These are phyloP conservation scores for Phanerodontia chrysosporium DNA, from an alignment of 768 basidiomycete genomes.

Conservation along the genomic window DNA sequence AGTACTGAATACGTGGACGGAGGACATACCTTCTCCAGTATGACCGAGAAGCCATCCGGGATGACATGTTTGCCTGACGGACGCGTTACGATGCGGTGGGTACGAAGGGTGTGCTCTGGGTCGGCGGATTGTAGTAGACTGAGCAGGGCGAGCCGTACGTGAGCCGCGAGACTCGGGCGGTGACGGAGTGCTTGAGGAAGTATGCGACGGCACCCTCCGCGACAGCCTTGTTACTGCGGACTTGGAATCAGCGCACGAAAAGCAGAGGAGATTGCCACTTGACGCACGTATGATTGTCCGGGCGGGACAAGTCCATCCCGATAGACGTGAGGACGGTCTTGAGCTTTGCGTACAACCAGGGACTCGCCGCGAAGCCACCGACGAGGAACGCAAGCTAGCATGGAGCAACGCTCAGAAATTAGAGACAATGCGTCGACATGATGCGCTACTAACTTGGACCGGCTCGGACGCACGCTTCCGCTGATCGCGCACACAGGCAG, in stretches of 20 bases:
- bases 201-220: slow-evolving; percentile 46
- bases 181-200: slow-evolving; percentile 44
- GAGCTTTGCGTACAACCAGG: neutral
- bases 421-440: neutral
- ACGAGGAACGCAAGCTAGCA: slow-evolving; percentile 1
- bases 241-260: neutral
- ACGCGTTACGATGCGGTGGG: neutral
- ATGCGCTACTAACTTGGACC: neutral
- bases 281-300: slow-evolving; percentile 6
- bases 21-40: neutral
- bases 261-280: no score
- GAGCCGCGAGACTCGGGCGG: slow-evolving; percentile 41
- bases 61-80: neutral
- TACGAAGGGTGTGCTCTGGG: neutral
- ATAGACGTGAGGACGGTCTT: neutral
- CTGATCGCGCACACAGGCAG: slow-evolving; percentile 32
- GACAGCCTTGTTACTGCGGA: slow-evolving; percentile 42
- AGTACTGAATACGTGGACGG: no score
- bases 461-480: slow-evolving; percentile 1
- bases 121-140: slow-evolving; percentile 11
- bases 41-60: neutral
- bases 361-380: slow-evolving; percentile 2
- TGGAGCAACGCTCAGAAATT: neutral
- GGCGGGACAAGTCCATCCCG: neutral
- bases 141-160: slow-evolving; percentile 43